Evolutionary conservation across 192 early-diverging fungal genomes (phyloP).

Genomic region (Gamsiella multidivaricata): DNA sequence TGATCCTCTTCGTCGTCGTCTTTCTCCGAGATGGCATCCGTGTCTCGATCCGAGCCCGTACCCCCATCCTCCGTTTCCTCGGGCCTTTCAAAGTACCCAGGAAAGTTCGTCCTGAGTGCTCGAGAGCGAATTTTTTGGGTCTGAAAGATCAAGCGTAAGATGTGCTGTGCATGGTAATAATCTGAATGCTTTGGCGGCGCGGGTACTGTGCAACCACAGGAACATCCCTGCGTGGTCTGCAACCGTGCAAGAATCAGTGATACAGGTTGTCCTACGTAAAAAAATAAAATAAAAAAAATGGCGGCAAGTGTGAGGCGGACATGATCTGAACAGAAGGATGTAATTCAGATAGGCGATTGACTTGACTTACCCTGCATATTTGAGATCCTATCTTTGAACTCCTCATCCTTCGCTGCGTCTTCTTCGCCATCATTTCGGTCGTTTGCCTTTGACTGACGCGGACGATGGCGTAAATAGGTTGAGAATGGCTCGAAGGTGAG

Average conservation of each 20-base stretch:
- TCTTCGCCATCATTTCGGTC: neutral
- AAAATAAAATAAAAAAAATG: neutral
- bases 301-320: neutral
- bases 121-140: slow-evolving; percentile 36
- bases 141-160: slow-evolving; percentile 39
- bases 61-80: neutral
- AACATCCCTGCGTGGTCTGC: slow-evolving; percentile 31
- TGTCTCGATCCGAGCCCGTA: neutral
- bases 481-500: slow-evolving; percentile 40
- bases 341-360: neutral
- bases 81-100: slow-evolving; percentile 33
- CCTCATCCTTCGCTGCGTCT: neutral
- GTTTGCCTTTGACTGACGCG: neutral
- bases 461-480: slow-evolving; percentile 25
- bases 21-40: neutral
- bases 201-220: slow-evolving; percentile 43
- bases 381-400: slow-evolving; percentile 24
- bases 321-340: neutral
- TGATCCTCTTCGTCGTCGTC: slow-evolving; percentile 5
- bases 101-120: slow-evolving; percentile 12
- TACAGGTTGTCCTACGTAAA: slow-evolving; percentile 24
- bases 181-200: slow-evolving; percentile 35
- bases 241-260: slow-evolving; percentile 42
- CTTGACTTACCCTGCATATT: slow-evolving; percentile 21
- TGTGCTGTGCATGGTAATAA: slow-evolving; percentile 48